Base-by-base conservation (phyloP, 306 rosid species). In the Cajanus cajan region DNA sequence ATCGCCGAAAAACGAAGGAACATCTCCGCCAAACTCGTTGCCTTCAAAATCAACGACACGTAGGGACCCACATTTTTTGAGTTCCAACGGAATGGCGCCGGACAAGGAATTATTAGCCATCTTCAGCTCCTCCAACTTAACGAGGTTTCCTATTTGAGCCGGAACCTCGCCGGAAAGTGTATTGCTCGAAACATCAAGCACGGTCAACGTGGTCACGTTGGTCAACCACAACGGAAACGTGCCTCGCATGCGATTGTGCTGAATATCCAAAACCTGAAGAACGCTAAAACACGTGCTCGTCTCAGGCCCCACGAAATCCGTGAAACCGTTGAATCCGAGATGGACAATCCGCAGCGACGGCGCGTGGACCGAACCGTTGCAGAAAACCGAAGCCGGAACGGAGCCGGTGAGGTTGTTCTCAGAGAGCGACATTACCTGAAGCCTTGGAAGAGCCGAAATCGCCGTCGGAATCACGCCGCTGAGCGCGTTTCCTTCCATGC, bases 401-500 rank as follows among this genome's bases (percentile, higher is more conserved):
- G 91, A 87, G 16, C 98, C 98, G 19, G 97, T 87, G 55, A 94
- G 87, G 31, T 76, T 85, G 78, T 94, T 94, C 77, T 80, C 90
- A 5, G 98, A 88, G 14, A 94, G 92, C 0, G 97, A 87, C 25
- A 94, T 11, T 33, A 90, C 96, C 90, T 94, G 92, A 68, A 94
- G 96, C 65, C 83, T 89, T 37, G 90, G 94, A 6, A 94, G 93
- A 28, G 92, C 88, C 68, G 94, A 84, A 58, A 94, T 87, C 22
- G 97, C 96, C 61, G 97, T 88, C 55, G 98, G 98, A 34, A 94
- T 68, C 31, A 94, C 92, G 25, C 98, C 98, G 48, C 83, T 83
- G 4, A 94, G 90, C 7, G 87, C 83, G 79, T 94, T 94, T 22
- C 88, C 97, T 24, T 90, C 97, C 4, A 80, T 91, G 83, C 94